Evolutionary conservation across 768 basidiomycete species (phyloP).

Genomic region (Psilocybe cubensis): DNA sequence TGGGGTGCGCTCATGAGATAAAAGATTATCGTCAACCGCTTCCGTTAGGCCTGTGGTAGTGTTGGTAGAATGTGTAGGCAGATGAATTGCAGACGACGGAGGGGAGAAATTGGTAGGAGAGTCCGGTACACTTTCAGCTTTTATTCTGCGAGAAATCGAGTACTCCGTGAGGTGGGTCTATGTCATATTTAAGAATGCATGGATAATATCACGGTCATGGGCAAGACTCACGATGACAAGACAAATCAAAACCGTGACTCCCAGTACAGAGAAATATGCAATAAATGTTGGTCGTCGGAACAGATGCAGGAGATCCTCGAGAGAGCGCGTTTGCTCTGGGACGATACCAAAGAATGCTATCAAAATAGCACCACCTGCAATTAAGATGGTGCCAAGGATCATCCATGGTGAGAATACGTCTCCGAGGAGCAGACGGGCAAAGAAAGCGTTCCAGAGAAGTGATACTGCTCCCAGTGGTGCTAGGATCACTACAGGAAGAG

Average conservation of each 20-base stretch:
- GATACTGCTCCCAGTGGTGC: constrained; percentile 93
- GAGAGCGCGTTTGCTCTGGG: constrained; percentile 81
- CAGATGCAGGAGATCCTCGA: constrained; percentile 81
- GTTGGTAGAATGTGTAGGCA: constrained; percentile 41
- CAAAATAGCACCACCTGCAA: constrained; percentile 86
- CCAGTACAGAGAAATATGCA: constrained; percentile 78
- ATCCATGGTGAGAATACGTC: constrained; percentile 87
- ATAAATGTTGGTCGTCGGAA: constrained; percentile 80
- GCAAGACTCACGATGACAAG: constrained; percentile 60
- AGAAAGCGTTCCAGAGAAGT: constrained; percentile 93
- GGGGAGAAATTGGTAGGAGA: constrained; percentile 28
- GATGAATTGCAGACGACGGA: constrained; percentile 38
- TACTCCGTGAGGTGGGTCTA: constrained; percentile 80
- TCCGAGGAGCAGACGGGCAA: constrained; percentile 82
- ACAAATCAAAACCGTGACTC: constrained; percentile 57
- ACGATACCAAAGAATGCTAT: constrained; percentile 94
- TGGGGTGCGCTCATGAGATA: constrained; percentile 59
- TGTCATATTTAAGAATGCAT: not conserved
- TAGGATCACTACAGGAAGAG: constrained; percentile 92
- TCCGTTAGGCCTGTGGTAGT: constrained; percentile 39
- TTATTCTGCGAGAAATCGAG: constrained; percentile 48
- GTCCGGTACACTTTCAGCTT: constrained; percentile 26
- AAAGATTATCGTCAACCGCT: constrained; percentile 30
- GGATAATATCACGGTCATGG: not conserved
- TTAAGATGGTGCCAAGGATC: constrained; percentile 84